Base-by-base conservation (phyloP, 2,329 filamentous ascomycete species). In the Paecilomyces fulvus region DNA sequence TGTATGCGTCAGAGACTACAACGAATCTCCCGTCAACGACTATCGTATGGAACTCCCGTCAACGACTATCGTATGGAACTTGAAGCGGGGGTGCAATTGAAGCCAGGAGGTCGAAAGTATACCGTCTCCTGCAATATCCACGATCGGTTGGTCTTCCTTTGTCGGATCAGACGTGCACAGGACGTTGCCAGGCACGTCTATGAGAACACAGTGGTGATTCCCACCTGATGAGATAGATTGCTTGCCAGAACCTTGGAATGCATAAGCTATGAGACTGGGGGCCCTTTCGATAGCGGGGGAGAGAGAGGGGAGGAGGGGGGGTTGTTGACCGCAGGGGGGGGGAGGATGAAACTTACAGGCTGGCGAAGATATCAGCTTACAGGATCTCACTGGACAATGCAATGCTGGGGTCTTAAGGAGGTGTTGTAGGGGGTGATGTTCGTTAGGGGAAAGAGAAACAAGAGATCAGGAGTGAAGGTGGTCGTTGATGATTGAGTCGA, bases 221-320 rank as follows among this genome's bases (percentile, higher is more conserved):
- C 48, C 48, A 28, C 20, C 8, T 12, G 17, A 23, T 8, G 17
- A 23, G 51, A 37, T 21, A 5, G 30, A n/a, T 53, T n/a, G 33
- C 30, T 52, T 37, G 51, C 51, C 30, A 31, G 30, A 43, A 37
- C 10, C 51, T 53, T 17, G 51, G 17, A 53, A 17, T 20, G 30
- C 51, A 31, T 33, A 9, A 30, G 14, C 48, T 49, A 23, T 23
- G 20, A 49, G 51, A 53, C n/a, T 25, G 30, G 30, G 51, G 37
- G 14, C 8, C n/a, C 14, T 43, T 17, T 17, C 14, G 37, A 33
- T 53, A 20, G 30, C 58, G 17, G 55, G 49, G 54, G 53, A 46
- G 51, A 28, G 49, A 43, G 53, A n/a, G n/a, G n/a, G n/a, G n/a
- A n/a, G n/a, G n/a, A 54, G 51, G 56, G 49, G 51, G 56, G 57